Base-by-base conservation (phyloP, 1,284 basidiomycete genomes). In the Ceraceosorus guamensis region DNA sequence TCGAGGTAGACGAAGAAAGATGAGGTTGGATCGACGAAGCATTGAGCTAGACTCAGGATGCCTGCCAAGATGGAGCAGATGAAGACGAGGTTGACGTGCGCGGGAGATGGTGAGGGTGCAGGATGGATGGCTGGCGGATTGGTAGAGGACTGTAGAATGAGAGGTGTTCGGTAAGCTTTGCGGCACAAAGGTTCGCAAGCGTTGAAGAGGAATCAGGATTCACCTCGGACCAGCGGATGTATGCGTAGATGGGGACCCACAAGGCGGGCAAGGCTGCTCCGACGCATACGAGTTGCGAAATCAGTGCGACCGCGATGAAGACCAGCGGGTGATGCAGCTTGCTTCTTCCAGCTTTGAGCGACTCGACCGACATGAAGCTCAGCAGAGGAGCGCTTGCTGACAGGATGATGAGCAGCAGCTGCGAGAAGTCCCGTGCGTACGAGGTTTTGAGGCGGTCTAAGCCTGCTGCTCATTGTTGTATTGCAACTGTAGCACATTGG, bases 161-260 rank as follows among this genome's bases (percentile, higher is more conserved):
- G n/a, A n/a, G n/a, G n/a, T n/a, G n/a, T n/a, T n/a, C n/a, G n/a
- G n/a, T n/a, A n/a, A n/a, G n/a, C n/a, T n/a, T n/a, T n/a, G n/a
- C n/a, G n/a, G n/a, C n/a, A n/a, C n/a, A n/a, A n/a, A n/a, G n/a
- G n/a, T n/a, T n/a, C n/a, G n/a, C n/a, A n/a, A n/a, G n/a, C n/a
- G n/a, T n/a, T n/a, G n/a, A n/a, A n/a, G n/a, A n/a, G n/a, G n/a
- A n/a, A n/a, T 16, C 46, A 16, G 24, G 8, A 14, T 33, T 50
- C 30, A 50, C 51, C 44, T 53, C 52, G 34, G 7, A 11, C 52
- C 52, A 53, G 14, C 44, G 30, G 11, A 18, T 33, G 31, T 53
- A 53, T 10, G 52, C 52, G 44, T 53, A 53, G 7, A 33, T 24
- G 6, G 52, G 52, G 5, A 39, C 39, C 14, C 34, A 33, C 30